A percentile compares a stretch with the other conserved stretches of the same genome.
These are phyloP conservation scores for Silene latifolia DNA, from an alignment of 148 eudicot species.

Conservation along the genomic window DNA sequence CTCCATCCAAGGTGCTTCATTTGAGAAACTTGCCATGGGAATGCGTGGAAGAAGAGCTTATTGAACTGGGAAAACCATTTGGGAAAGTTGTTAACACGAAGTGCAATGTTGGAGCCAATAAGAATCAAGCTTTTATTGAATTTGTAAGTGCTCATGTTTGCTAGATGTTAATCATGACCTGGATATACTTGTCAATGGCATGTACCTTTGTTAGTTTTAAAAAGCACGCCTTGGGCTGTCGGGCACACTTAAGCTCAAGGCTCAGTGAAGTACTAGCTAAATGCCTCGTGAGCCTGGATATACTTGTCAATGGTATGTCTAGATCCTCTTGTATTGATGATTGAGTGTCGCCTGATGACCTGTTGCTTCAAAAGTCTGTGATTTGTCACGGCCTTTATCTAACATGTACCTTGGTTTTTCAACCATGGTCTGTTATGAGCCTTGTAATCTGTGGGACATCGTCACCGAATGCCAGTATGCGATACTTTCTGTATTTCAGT, in stretches of 20 bases:
- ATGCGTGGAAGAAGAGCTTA: slow-evolving; percentile 86
- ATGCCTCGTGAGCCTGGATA: neutral
- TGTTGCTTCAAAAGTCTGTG: neutral
- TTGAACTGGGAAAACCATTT: slow-evolving; percentile 91
- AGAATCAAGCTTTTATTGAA: slow-evolving; percentile 97
- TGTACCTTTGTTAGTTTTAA: neutral
- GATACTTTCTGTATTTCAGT: neutral
- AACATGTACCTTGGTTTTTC: neutral
- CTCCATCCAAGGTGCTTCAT: slow-evolving; percentile 98
- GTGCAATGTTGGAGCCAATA: slow-evolving; percentile 98
- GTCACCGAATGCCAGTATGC: neutral
- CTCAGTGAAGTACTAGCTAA: neutral
- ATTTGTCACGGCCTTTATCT: neutral
- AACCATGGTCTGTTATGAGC: slow-evolving; percentile 3
- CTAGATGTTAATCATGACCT: neutral
- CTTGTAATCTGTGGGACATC: neutral
- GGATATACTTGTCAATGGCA: neutral
- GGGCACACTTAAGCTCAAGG: neutral
- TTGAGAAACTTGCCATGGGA: slow-evolving; percentile 99
- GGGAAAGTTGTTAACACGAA: slow-evolving; percentile 96
- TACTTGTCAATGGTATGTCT: no score
- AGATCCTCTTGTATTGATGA: neutral
- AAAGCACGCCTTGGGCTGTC: neutral
- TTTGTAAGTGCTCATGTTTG: slow-evolving; percentile 55
- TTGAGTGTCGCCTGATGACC: neutral